phyloP scores from a whole-genome alignment of 1,284 basidiomycete genomes.

The Cryptococcus sp. region DNA sequence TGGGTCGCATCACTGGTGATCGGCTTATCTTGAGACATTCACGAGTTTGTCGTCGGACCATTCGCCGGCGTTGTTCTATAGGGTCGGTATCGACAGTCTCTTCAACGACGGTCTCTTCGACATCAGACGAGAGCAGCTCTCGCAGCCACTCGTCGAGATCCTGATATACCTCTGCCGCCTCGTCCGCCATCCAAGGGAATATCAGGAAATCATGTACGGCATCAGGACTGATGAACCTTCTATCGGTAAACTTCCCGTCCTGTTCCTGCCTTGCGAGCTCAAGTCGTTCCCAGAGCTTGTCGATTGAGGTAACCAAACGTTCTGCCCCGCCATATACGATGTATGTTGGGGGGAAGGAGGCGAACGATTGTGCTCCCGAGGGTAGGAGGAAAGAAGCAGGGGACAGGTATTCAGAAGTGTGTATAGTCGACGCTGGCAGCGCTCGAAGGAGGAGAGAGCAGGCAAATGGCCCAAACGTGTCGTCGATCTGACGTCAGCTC shows the following conservation, averaged over 20 bases:
- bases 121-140: constrained; percentile 25
- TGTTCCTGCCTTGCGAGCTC: constrained; percentile 17
- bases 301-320: constrained; percentile 39
- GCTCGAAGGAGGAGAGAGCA: constrained; percentile 43
- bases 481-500: constrained; percentile 33
- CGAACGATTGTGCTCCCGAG: constrained; percentile 20
- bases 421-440: constrained; percentile 32
- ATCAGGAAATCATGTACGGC: constrained; percentile 50
- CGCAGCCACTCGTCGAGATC: constrained; percentile 45
- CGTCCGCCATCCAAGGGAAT: constrained; percentile 46
- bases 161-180: constrained; percentile 37
- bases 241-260: constrained; percentile 16
- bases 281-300: constrained; percentile 35
- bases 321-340: constrained; percentile 47
- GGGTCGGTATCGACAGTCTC: too few relatives aligned
- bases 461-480: constrained; percentile 48
- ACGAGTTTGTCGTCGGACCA: constrained; percentile 10
- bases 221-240: constrained; percentile 28
- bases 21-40: constrained; percentile 20
- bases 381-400: constrained; percentile 40
- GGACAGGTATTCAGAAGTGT: constrained; percentile 41
- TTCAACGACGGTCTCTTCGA: constrained; percentile 1
- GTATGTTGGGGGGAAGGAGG: constrained; percentile 42
- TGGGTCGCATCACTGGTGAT: constrained; percentile 30
- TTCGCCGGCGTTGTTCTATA: constrained; percentile 2